phyloP scores from a whole-genome alignment of 805 yeast species.

The Yarrowia sp. region DNA sequence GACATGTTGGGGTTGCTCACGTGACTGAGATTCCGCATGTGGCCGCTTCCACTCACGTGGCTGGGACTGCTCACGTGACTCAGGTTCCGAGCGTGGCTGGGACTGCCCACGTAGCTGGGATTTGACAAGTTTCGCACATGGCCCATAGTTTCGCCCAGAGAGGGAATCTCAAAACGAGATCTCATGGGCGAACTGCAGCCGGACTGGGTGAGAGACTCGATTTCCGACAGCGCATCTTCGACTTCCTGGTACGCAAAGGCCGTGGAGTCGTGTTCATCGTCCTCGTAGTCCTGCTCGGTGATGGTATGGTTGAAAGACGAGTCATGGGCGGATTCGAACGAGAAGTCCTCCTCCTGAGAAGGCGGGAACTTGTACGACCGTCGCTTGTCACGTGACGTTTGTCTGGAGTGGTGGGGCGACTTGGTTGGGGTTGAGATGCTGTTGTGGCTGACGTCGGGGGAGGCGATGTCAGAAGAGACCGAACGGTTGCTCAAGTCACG shows the following conservation, averaged over 20 bases:
- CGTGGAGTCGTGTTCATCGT: conserved; percentile 10
- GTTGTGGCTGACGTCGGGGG: background rate
- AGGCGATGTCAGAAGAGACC: background rate
- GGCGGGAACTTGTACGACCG: conserved; percentile 16
- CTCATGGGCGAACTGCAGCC: background rate
- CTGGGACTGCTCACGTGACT: conserved; percentile 17
- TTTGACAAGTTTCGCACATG: conserved; percentile 3
- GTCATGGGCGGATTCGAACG: conserved; percentile 2
- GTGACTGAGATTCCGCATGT: background rate
- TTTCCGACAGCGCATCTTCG: conserved; percentile 19
- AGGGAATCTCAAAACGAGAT: background rate
- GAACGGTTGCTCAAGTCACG: background rate
- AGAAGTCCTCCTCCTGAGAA: conserved; percentile 3
- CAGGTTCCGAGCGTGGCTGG: background rate
- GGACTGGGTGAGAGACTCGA: conserved; percentile 8
- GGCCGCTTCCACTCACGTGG: background rate
- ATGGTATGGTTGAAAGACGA: background rate
- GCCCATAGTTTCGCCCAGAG: conserved; percentile 7
- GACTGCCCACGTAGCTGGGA: background rate
- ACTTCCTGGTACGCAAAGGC: conserved; percentile 34
- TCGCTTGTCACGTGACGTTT: conserved; percentile 6
- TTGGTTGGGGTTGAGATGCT: background rate
- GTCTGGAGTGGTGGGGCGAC: background rate
- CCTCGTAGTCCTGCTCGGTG: conserved; percentile 5
- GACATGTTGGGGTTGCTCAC: background rate